Base-by-base conservation (phyloP, 2,329 filamentous ascomycete genomes). In the Claviceps monticola region DNA sequence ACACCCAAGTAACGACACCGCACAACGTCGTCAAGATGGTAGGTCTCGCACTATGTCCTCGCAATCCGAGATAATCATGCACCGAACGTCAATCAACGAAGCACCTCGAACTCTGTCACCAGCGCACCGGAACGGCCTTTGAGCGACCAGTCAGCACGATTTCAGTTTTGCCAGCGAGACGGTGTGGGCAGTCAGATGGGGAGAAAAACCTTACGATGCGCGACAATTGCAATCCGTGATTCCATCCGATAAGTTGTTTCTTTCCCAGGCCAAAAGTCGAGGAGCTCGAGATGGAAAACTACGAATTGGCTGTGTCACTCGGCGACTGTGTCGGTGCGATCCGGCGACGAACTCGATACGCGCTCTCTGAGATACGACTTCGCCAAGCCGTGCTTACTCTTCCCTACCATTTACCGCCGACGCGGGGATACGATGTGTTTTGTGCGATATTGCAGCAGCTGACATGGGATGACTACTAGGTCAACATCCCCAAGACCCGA, bases 401-500 rank as follows among this genome's bases (percentile, higher is more conserved):
- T 36, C 16, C 14, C 14, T 23, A 16, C 8, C 11, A 29, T 42
- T 21, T 14, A 11, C 8, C 42, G 4, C 21, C 19, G 5, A 13
- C 34, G 11, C 42, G 42, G 11, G 8, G 34, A 38, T 8, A 39
- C 16, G 5, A 46, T n/a, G 6, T 14, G 1, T 16, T 3, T 4
- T 9, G 7, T 16, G 29, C 46, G 34, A 13, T 26, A 34, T 41
- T 7, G 14, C n/a, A 52, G 49, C 23, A 46, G 50, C 53, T 54
- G 50, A 54, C 53, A 37, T 34, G 51, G 36, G 23, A 29, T 11
- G 29, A 48, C 44, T 19, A 47, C 39, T 63, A 91, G 90, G 89
- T 95, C 80, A 95, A 95, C 87, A 86, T 95, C 79, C 89, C 90
- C 70, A 95, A 95, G 82, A 95, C 89, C 73, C 84, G 89, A 72